Base-by-base conservation (phyloP, 2,329 filamentous ascomycete species). In the Thermothelomyces thermophilus region DNA sequence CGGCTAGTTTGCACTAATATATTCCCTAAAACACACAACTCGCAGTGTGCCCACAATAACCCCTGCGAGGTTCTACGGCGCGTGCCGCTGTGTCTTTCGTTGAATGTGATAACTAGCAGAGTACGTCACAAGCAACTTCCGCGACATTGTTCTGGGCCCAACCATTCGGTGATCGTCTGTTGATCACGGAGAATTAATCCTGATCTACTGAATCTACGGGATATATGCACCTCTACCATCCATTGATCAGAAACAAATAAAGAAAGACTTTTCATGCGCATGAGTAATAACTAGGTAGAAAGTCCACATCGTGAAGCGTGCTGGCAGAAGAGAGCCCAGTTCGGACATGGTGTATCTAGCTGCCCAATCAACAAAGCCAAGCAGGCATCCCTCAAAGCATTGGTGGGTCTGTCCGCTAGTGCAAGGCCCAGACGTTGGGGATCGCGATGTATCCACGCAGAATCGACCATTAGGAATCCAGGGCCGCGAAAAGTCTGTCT, bases 121-220 rank as follows among this genome's bases (percentile, higher is more conserved):
- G 9, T 5, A 26, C 9, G 24, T 26, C n/a, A n/a, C n/a, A n/a
- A 26, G 5, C 24, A 26, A 26, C 5, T 26, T 26, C 5, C 5
- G 24, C 24, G 24, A 26, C n/a, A n/a, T 26, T 26, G 24, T 26
- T 31, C 34, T 19, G 16, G 37, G 10, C 45, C 30, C 37, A 19
- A 28, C 30, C 37, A n/a, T 7, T 5, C 16, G 14, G 26, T 40
- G 47, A 50, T 50, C 47, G 35, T 30, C 35, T 19, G 48, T 19
- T 45, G 35, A 50, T 45, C 48, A 41, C 2, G 30, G 41, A 40
- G 24, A 28, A 19, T n/a, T 41, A 26, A 33, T 20, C 16, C 14
- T 33, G 34, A 50, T 45, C 41, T 37, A 2, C 30, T 35, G 20
- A 24, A 34, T 16, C 37, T 14, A 39, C n/a, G n/a, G n/a, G n/a